These are phyloP conservation scores for Crithidia sp. DNA, from an alignment of 208 protist species.

Conservation along the genomic window DNA sequence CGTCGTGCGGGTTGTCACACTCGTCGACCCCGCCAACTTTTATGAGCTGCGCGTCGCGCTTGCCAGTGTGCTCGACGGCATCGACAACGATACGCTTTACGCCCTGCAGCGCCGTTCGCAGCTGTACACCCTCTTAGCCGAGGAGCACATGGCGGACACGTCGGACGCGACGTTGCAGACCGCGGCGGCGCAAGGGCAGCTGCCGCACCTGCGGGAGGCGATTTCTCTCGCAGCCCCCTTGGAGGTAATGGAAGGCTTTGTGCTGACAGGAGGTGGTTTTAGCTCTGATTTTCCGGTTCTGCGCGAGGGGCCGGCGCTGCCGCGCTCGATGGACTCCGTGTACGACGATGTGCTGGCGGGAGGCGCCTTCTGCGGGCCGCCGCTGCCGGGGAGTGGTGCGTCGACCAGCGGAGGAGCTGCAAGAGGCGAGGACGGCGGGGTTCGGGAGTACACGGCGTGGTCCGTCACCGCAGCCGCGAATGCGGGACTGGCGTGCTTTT, in stretches of 20 bases:
- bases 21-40: slow-evolving; percentile 46
- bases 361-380: slow-evolving; percentile 15
- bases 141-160: slow-evolving; percentile 21
- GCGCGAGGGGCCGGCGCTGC: slow-evolving; percentile 35
- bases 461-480: slow-evolving; percentile 52
- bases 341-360: slow-evolving; percentile 29
- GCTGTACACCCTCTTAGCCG: slow-evolving; percentile 17
- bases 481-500: slow-evolving; percentile 46
- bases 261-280: slow-evolving; percentile 62
- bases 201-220: slow-evolving; percentile 23
- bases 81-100: slow-evolving; percentile 36
- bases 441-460: slow-evolving; percentile 50
- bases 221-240: slow-evolving; percentile 38
- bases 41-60: slow-evolving; percentile 53
- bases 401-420: not conserved
- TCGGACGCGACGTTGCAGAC: slow-evolving; percentile 9
- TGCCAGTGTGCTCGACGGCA: slow-evolving; percentile 33
- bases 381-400: slow-evolving; percentile 7
- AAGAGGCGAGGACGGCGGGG: not conserved
- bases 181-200: slow-evolving; percentile 9
- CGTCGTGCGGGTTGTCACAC: slow-evolving; percentile 42
- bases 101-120: slow-evolving; percentile 44
- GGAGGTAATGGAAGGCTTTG: slow-evolving; percentile 48
- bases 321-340: slow-evolving; percentile 28
- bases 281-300: slow-evolving; percentile 58